Conservation (phyloP, 1,284 basidiomycete genomes). For the Xanthoconium separans region DNA sequence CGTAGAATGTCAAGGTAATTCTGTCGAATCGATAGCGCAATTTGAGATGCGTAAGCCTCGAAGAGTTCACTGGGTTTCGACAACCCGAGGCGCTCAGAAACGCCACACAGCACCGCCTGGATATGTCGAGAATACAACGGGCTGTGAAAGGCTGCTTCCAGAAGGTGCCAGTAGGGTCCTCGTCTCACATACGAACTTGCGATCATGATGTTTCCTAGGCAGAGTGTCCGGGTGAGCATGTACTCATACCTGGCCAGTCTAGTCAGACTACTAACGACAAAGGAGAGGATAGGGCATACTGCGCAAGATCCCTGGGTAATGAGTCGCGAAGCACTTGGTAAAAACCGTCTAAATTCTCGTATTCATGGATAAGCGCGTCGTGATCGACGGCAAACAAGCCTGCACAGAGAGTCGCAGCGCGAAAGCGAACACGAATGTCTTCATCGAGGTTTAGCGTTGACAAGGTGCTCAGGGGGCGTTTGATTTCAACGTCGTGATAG, state of each 20-base stretch:
- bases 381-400: conserved; percentile 50
- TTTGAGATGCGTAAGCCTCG: conserved; percentile 74
- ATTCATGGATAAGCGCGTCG: conserved; percentile 18
- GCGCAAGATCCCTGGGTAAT: conserved; percentile 42
- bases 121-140: conserved; percentile 59
- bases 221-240: conserved; percentile 78
- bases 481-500: conserved; percentile 31
- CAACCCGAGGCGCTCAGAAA: conserved; percentile 72
- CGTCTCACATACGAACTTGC: conserved; percentile 78
- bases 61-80: conserved; percentile 66
- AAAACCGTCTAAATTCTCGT: conserved; percentile 27
- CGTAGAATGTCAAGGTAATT: conserved; percentile 55
- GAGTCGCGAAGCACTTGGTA: conserved; percentile 47
- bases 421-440: conserved; percentile 87
- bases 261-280: conserved; percentile 1
- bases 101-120: conserved; percentile 60
- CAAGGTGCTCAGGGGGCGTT: conserved; percentile 49
- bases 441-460: conserved; percentile 58
- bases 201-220: conserved; percentile 83
- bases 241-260: conserved; percentile 58
- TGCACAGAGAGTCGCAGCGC: conserved; percentile 65
- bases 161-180: conserved; percentile 85
- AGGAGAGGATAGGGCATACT: conserved; percentile 41
- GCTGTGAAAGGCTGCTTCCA: conserved; percentile 63
- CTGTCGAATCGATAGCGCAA: conserved; percentile 64